phyloP scores from a whole-genome alignment of 345 rosid species.

The Eutrema yunnanense region DNA sequence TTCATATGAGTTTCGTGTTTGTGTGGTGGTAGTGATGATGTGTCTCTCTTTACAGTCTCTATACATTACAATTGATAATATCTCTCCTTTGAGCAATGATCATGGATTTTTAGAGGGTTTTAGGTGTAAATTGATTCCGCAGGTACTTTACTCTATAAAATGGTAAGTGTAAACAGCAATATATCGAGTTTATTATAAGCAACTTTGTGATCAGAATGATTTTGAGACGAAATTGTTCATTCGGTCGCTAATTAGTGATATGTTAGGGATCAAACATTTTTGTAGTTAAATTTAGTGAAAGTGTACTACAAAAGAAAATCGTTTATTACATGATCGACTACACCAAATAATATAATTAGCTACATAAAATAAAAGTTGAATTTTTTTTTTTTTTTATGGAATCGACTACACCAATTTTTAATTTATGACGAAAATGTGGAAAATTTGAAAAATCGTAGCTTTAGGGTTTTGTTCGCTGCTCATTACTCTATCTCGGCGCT shows the following conservation, averaged over 20 bases:
- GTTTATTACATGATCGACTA: no score
- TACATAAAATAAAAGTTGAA: no score
- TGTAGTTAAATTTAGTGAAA: neutral
- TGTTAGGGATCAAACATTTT: neutral
- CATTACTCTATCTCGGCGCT: no score
- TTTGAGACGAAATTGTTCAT: neutral
- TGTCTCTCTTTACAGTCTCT: conserved; percentile 9
- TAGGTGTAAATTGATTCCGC: neutral
- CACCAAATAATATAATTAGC: no score
- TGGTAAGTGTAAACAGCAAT: neutral
- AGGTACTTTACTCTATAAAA: no score
- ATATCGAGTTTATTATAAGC: neutral
- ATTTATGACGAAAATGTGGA: no score
- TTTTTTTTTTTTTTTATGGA: no score
- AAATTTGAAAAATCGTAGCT: no score
- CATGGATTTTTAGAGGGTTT: neutral
- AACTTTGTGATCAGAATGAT: neutral
- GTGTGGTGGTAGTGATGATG: conserved; percentile 20
- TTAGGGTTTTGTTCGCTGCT: no score
- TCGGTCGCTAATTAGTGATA: neutral
- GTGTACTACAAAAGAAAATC: no score
- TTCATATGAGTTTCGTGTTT: conserved; percentile 32
- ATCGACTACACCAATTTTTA: no score
- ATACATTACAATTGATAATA: conserved; percentile 4
- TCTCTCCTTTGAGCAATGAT: conserved; percentile 6